Base-by-base conservation (phyloP, 495 filamentous ascomycete species). In the Aspergillus leporis region DNA sequence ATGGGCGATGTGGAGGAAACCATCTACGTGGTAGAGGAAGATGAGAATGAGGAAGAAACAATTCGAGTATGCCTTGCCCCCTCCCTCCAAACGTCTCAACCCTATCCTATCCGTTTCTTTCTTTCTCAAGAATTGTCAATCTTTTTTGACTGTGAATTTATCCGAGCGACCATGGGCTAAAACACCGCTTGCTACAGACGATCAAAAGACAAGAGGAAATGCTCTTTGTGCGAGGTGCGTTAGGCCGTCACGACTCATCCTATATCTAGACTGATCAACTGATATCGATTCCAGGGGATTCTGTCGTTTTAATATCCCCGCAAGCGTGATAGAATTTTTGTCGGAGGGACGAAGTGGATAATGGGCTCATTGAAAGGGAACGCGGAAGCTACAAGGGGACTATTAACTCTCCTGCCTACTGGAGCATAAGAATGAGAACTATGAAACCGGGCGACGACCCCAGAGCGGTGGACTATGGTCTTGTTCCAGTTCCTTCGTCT, bases 1-100 rank as follows among this genome's bases (percentile, higher is more conserved):
- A 81, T 99, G 3, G 94, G 95, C 5, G 95, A 99, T 48, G 94
- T 96, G 9, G 91, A 97, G 70, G 94, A 99, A 79, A 98, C 92
- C 7, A 89, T 99, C 55, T 99, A 97, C 72, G 74, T 93, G 34
- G 87, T 96, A 4, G 85, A 88, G 57, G 86, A 87, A 34, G 87
- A 90, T 49, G 94, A 98, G 19, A 92, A 94, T 53, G 90, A 92
- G 13, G 87, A 95, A 51, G 91, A 93, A 66, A 79, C 70, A 22
- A 72, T 85, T 47, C 82, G 79, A 69, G 79, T 91, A 83, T 53
- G 87, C 82, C 13, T 70, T 70, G 19, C 51, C 61, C 32, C 52
- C 36, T 19, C 60, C 48, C 4, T 22, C 18, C 12, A 5, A 19
- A 22, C 23, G 2, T 30, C 34, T 14, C 3, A 19, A 12, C 13